phyloP scores from a whole-genome alignment of 2,329 filamentous ascomycete species.

The Talaromyces sp. region DNA sequence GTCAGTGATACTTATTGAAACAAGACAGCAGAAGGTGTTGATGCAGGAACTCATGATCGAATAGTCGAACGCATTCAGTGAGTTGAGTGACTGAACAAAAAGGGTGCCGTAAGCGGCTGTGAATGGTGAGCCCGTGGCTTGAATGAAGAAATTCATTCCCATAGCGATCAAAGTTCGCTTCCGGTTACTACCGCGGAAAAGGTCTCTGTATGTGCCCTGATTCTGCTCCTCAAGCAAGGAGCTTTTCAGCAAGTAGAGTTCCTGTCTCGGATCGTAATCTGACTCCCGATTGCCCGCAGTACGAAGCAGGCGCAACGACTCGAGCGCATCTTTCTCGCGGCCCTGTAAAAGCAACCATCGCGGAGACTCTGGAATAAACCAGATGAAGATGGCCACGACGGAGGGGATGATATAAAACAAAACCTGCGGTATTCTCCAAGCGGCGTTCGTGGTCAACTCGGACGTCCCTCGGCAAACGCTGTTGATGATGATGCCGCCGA shows the following conservation, averaged over 20 bases:
- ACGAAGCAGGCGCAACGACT: slow-evolving; percentile 38
- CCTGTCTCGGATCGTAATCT: slow-evolving; percentile 8
- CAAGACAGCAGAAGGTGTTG: slow-evolving; percentile 20
- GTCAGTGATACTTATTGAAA: slow-evolving; percentile 18
- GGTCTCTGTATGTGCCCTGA: slow-evolving; percentile 15
- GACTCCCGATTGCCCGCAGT: slow-evolving; percentile 8
- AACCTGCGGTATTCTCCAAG: slow-evolving; percentile 30
- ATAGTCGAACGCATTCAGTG: slow-evolving; percentile 41
- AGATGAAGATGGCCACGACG: slow-evolving; percentile 24
- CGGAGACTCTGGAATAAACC: slow-evolving; percentile 30
- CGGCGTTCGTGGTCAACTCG: slow-evolving; percentile 26
- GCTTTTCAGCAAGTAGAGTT: slow-evolving; percentile 12
- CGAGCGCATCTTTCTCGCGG: slow-evolving; percentile 30
- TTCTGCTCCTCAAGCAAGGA: slow-evolving; percentile 17
- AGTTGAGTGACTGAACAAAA: slow-evolving; percentile 17
- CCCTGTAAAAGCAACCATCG: slow-evolving; percentile 27
- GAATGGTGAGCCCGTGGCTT: slow-evolving; percentile 17
- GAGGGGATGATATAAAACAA: slow-evolving; percentile 27
- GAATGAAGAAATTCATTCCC: slow-evolving; percentile 18
- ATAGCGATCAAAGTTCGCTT: slow-evolving; percentile 18
- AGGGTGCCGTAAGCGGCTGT: slow-evolving; percentile 18
- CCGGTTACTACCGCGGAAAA: slow-evolving; percentile 17
- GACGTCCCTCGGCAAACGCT: slow-evolving; percentile 21
- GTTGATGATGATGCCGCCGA: slow-evolving; percentile 25
- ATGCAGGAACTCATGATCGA: slow-evolving; percentile 41